These are phyloP conservation scores for Sordariomycetes sp. DNA, from an alignment of 2,329 filamentous ascomycete species.

Conservation along the genomic window DNA sequence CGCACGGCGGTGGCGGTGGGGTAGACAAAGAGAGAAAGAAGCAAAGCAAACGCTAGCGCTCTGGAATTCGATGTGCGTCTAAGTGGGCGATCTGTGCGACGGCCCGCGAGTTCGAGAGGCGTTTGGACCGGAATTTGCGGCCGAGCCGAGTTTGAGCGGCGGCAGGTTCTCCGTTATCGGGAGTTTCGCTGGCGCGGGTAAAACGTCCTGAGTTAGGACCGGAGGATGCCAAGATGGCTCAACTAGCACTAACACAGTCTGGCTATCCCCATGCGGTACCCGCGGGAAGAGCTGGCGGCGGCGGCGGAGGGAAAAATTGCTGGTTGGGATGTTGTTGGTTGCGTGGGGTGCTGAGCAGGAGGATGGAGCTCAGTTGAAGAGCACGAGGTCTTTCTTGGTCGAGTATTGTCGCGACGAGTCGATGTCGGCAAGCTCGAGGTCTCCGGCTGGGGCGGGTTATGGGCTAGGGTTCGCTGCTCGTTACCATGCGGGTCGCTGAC, in stretches of 20 bases:
- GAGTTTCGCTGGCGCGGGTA: not conserved
- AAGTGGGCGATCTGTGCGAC: not conserved
- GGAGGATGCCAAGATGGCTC: not conserved
- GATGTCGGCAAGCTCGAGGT: not conserved
- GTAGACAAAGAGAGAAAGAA: not conserved
- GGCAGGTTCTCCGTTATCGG: not conserved
- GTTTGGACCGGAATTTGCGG: not conserved
- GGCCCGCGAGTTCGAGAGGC: not conserved
- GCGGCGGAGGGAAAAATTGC: not conserved
- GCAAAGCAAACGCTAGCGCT: not conserved
- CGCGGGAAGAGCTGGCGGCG: not conserved
- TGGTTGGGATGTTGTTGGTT: not conserved
- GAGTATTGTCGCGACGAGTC: not conserved
- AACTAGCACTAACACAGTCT: not conserved
- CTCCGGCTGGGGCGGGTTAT: not conserved
- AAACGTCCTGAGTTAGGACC: not conserved
- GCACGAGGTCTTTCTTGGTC: not conserved
- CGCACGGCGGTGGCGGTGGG: not conserved
- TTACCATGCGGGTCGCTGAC: not conserved
- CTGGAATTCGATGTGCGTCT: not conserved
- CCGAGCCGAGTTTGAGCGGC: not conserved
- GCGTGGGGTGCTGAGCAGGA: not conserved
- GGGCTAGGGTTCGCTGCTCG: not conserved
- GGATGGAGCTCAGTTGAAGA: not conserved
- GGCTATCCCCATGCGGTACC: not conserved